Percentiles rank a stretch among this genome's conserved stretches.
phyloP scores from a whole-genome alignment of 345 rosid species.

The Erodium maritimum region DNA sequence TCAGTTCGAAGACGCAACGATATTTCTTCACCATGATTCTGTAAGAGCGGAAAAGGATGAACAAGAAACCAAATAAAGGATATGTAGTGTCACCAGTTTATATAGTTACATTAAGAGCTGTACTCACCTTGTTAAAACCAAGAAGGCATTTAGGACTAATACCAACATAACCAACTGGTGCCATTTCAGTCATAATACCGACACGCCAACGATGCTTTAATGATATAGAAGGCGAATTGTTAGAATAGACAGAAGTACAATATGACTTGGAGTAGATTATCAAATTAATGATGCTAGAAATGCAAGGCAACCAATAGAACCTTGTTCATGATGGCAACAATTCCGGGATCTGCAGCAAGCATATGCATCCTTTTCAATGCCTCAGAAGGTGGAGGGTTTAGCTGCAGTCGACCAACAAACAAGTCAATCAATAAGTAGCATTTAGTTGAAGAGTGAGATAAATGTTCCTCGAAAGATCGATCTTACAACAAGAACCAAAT shows the following conservation, averaged over 20 bases:
- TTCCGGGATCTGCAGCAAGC: conserved; percentile 96
- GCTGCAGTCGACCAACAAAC: conserved; percentile 23
- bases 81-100: neutral
- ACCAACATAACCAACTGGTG: conserved; percentile 97
- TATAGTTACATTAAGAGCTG: neutral
- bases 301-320: conserved; percentile 15
- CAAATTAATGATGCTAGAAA: conserved; percentile 1
- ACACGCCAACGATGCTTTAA: conserved; percentile 76
- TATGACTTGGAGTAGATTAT: neutral
- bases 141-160: conserved; percentile 76
- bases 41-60: conserved; percentile 14
- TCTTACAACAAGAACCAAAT: too few relatives aligned
- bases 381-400: conserved; percentile 75
- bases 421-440: neutral
- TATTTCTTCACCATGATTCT: conserved; percentile 96
- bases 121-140: conserved; percentile 72
- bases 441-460: neutral
- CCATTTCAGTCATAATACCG: conserved; percentile 89
- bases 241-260: conserved; percentile 2
- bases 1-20: conserved; percentile 93
- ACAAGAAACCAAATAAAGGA: neutral
- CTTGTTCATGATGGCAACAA: conserved; percentile 84
- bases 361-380: conserved; percentile 90
- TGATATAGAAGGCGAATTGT: conserved; percentile 8
- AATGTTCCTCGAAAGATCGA: too few relatives aligned